Evolutionary conservation across 2,329 filamentous ascomycete species (phyloP).

Genomic region (Diplodia mutila): DNA sequence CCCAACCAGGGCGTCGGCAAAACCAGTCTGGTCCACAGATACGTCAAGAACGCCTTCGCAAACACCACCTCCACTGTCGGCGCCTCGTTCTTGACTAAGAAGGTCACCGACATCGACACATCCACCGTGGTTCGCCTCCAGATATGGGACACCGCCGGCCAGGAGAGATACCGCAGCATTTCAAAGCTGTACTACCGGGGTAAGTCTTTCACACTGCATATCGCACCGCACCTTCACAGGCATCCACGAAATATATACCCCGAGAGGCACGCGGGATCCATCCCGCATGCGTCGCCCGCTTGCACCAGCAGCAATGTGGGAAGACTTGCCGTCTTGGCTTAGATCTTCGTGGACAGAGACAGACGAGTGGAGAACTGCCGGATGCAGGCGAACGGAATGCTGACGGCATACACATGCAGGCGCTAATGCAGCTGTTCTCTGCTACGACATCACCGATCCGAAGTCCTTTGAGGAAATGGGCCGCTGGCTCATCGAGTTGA

Average conservation of each 20-base stretch:
- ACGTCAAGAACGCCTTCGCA: conserved; percentile 69
- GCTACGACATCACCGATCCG: conserved; percentile 90
- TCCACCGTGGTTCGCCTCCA: conserved; percentile 88
- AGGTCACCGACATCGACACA: conserved; percentile 75
- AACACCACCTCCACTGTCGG: conserved; percentile 54
- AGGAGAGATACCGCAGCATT: conserved; percentile 94
- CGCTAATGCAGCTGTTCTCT: conserved; percentile 89
- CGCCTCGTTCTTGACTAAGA: conserved; percentile 64
- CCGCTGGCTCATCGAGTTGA: conserved; percentile 83
- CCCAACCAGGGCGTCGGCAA: conserved; percentile 73
- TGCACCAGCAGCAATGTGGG: not conserved
- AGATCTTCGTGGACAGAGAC: not conserved
- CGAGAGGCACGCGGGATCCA: no score
- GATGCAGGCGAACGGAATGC: conserved; percentile 3
- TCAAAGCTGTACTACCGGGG: conserved; percentile 90
- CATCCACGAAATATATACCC: not conserved
- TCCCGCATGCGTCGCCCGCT: not conserved
- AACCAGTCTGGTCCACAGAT: conserved; percentile 77
- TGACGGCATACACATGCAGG: conserved; percentile 50
- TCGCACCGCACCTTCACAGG: conserved; percentile 2
- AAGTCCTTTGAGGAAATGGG: conserved; percentile 90
- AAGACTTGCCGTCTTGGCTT: conserved; percentile 7
- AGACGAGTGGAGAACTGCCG: not conserved
- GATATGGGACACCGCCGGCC: conserved; percentile 95
- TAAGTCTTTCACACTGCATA: conserved; percentile 31